Percentiles rank a stretch among this genome's conserved stretches.
Evolutionary conservation across 768 basidiomycete genomes (phyloP).

Genomic region (Fistulinella prunicolor): DNA sequence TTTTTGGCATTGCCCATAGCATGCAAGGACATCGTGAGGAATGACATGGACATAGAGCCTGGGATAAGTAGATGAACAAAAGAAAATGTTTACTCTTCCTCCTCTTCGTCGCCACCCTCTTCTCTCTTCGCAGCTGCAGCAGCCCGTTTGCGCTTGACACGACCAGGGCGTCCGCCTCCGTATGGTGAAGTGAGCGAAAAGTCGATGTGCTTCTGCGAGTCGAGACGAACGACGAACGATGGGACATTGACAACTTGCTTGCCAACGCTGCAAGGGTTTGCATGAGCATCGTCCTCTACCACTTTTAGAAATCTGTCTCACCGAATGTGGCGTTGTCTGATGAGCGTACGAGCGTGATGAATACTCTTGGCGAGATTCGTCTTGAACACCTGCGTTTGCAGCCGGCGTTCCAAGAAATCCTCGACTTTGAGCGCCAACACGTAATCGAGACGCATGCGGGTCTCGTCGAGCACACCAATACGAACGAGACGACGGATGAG

Average conservation of each 20-base stretch:
- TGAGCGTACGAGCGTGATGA: conserved; percentile 97
- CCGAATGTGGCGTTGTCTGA: conserved; percentile 98
- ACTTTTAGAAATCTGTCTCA: conserved; percentile 36
- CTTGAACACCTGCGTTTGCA: conserved; percentile 99
- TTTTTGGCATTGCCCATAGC: conserved; percentile 33
- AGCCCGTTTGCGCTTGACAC: conserved; percentile 98
- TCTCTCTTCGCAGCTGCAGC: conserved; percentile 89
- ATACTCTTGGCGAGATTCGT: conserved; percentile 95
- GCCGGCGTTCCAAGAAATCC: conserved; percentile 98
- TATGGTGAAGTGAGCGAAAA: conserved; percentile 96
- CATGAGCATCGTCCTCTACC: neutral
- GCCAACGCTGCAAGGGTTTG: conserved; percentile 65
- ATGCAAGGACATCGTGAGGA: conserved; percentile 30
- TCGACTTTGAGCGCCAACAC: conserved; percentile 98
- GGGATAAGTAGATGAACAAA: conserved; percentile 24
- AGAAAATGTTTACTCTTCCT: conserved; percentile 64
- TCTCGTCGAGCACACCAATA: conserved; percentile 99
- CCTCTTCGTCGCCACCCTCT: conserved; percentile 86
- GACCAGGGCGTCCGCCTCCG: conserved; percentile 91
- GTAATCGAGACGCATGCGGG: conserved; percentile 99
- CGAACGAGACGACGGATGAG: conserved; percentile 95
- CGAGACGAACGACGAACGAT: conserved; percentile 97
- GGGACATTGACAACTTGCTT: conserved; percentile 99
- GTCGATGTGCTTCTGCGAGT: conserved; percentile 99
- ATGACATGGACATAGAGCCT: conserved; percentile 27